Evolutionary conservation across 495 filamentous ascomycete species (phyloP), one percentile per base, ranked within the genome.

Genomic region (Hyaloscypha bicolor): DNA sequence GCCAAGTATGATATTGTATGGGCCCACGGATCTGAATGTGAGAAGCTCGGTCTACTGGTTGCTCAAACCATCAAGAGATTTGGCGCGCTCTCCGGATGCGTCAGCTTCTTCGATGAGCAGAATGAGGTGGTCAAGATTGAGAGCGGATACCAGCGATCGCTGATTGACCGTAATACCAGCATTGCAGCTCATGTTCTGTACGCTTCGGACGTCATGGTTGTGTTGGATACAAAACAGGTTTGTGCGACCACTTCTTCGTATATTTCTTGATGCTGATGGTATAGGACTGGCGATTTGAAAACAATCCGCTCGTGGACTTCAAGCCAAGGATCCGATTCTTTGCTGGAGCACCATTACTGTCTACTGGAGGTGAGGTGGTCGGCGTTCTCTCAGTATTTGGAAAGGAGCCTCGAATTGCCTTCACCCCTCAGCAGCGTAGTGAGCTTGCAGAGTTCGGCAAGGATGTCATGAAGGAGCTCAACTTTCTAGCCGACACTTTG

Each of bases 201-300:
- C 65, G 67, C 71, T 11, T 69, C 61, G 51, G 74, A 79, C 30
- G 72, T 77, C 6, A 68, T 81, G 67, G 73, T 80, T 21, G 55
- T 81, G 22, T 66, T 75, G 30, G 79, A 81, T 69, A 71, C 76
- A n/a, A 32, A 64, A 53, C 73, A 76, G 72, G 79, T 79, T 33
- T 64, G 72, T 63, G 30, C 30, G 31, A 19, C 45, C 57, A 39
- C 35, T 53, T 22, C 32, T 25, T 29, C 62, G 59, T 16, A 30
- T 14, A 30, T 37, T 22, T 39, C 55, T 55, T 19, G 29, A 29
- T 39, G 45, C 55, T 31, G 21, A 63, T 39, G 25, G 66, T 19
- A 14, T 61, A 80, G 78, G 79, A 81, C 60, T 81, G 79, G 79
- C 74, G 79, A 37, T 77, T 81, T 48, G 57, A 48, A 55, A 66